Evolutionary conservation across 257 asterid species (phyloP).

Genomic region (Primulina huaijiensis): DNA sequence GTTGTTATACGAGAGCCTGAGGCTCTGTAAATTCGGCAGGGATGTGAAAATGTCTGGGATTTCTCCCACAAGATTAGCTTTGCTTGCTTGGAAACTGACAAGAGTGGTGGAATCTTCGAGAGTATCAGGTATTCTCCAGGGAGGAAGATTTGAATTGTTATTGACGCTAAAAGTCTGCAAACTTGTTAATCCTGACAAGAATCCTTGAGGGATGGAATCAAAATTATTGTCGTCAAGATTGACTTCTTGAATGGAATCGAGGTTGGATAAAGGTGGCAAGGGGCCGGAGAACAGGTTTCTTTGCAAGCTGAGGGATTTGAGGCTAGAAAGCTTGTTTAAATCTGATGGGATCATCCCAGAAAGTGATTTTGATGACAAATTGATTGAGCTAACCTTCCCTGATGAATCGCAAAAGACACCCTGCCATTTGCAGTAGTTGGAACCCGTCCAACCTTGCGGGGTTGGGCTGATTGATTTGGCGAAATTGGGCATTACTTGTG

Average conservation of each 20-base stretch:
- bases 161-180: constrained; percentile 50
- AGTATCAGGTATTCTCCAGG: constrained; percentile 51
- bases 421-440: constrained; percentile 65
- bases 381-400: constrained; percentile 44
- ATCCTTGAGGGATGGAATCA: constrained; percentile 43
- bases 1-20: constrained; percentile 64
- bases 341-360: constrained; percentile 55
- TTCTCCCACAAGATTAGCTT: constrained; percentile 47
- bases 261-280: constrained; percentile 49
- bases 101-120: constrained; percentile 53
- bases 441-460: constrained; percentile 57
- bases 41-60: constrained; percentile 68
- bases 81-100: constrained; percentile 40
- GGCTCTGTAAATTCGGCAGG: constrained; percentile 49
- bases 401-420: constrained; percentile 59
- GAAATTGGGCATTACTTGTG: constrained; percentile 52
- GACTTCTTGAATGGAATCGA: constrained; percentile 40
- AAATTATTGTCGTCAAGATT: constrained; percentile 59
- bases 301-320: constrained; percentile 53
- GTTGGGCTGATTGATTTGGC: constrained; percentile 48
- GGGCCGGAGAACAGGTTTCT: constrained; percentile 55
- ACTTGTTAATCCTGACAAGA: constrained; percentile 56
- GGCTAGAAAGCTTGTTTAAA: constrained; percentile 53
- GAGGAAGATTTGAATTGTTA: constrained; percentile 47
- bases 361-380: constrained; percentile 40